Evolutionary conservation across 352 stramenopile genomes (phyloP).

Genomic region (Albugo laibachii): DNA sequence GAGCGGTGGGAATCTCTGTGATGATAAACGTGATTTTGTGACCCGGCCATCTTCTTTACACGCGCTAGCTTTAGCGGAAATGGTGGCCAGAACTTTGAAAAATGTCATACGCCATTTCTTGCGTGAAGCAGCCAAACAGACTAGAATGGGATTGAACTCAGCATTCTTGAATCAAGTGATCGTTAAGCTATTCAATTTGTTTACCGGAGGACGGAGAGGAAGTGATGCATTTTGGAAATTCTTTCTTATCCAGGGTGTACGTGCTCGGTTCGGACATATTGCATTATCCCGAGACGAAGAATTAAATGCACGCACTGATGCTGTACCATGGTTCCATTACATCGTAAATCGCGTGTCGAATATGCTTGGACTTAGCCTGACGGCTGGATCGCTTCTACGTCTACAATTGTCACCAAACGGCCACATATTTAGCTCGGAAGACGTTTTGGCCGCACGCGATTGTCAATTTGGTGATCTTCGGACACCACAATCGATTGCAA

Average conservation of each 20-base stretch:
- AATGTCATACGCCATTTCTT: slow-evolving; percentile 67
- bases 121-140: slow-evolving; percentile 15
- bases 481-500: slow-evolving; percentile 3
- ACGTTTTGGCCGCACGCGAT: slow-evolving; percentile 15
- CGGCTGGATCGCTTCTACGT: slow-evolving; percentile 15
- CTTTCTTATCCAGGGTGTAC: slow-evolving; percentile 60
- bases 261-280: slow-evolving; percentile 36
- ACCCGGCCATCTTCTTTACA: slow-evolving; percentile 53
- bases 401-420: slow-evolving; percentile 28
- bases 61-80: slow-evolving; percentile 59
- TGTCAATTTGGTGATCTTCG: background rate
- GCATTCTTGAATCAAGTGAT: slow-evolving; percentile 26
- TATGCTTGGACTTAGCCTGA: slow-evolving; percentile 43
- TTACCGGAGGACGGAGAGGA: slow-evolving; percentile 29
- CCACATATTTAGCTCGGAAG: slow-evolving; percentile 60
- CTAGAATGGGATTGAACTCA: slow-evolving; percentile 19
- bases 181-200: slow-evolving; percentile 36
- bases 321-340: slow-evolving; percentile 23
- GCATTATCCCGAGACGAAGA: slow-evolving; percentile 58
- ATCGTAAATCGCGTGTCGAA: slow-evolving; percentile 26
- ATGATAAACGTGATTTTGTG: no score
- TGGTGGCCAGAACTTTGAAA: slow-evolving; percentile 76
- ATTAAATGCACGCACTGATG: slow-evolving; percentile 36
- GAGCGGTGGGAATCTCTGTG: no score
- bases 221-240: slow-evolving; percentile 54